phyloP scores from a whole-genome alignment of 192 early-diverging fungal species.

The Cetraspora pellucida region DNA sequence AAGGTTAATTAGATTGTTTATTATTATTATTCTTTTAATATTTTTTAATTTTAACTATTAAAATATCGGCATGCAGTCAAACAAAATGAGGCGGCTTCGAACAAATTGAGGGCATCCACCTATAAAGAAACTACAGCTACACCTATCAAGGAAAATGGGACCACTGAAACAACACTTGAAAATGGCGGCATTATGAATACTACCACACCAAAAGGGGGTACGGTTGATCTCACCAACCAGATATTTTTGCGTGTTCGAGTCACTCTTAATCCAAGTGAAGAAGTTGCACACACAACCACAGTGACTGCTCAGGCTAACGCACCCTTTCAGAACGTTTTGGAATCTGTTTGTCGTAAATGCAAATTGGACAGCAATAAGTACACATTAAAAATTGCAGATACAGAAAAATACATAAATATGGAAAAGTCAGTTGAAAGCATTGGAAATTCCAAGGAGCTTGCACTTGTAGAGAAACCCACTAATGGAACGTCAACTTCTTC shows the following conservation, averaged over 20 bases:
- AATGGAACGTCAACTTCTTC: constrained; percentile 31
- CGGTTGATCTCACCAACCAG: constrained; percentile 44
- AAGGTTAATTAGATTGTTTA: constrained; percentile 50
- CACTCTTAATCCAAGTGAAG: constrained; percentile 49
- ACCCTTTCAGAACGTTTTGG: constrained; percentile 79
- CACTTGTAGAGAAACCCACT: constrained; percentile 67
- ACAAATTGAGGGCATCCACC: constrained; percentile 5
- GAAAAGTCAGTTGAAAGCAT: constrained; percentile 77
- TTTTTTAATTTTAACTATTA: not conserved
- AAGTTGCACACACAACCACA: constrained; percentile 91
- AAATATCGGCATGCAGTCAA: constrained; percentile 31
- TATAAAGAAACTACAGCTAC: not conserved
- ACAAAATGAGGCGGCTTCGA: constrained; percentile 37
- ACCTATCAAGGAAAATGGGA: not conserved
- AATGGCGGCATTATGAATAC: not conserved
- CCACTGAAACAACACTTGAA: not conserved
- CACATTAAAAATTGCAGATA: constrained; percentile 81
- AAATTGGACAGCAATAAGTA: constrained; percentile 86
- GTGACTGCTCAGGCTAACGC: constrained; percentile 73
- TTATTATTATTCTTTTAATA: constrained; percentile 1
- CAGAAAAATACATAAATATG: constrained; percentile 71
- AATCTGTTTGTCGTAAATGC: constrained; percentile 84
- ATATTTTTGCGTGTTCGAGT: constrained; percentile 59
- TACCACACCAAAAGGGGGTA: not conserved
- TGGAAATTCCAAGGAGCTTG: constrained; percentile 64